phyloP scores from a whole-genome alignment of 1,284 basidiomycete genomes.

The Pholiota adiposa region DNA sequence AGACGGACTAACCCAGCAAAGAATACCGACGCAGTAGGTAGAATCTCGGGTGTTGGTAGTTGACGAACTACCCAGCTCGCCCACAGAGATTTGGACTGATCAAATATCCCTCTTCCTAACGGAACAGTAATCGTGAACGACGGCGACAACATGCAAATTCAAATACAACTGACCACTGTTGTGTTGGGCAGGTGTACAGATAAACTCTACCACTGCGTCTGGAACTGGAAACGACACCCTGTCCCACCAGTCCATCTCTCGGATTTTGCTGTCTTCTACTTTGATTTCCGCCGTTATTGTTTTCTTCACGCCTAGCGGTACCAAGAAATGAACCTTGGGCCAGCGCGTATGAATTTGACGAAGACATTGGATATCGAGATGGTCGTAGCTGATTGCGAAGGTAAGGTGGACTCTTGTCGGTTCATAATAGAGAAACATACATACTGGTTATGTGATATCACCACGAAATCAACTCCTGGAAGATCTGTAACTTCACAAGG shows the following conservation, averaged over 20 bases:
- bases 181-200: constrained; percentile 7
- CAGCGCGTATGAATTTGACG: constrained; percentile 1
- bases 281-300: background rate
- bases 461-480: constrained; percentile 4
- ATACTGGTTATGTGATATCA: constrained; percentile 10
- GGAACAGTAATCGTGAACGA: too few species aligned
- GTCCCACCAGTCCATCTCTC: constrained; percentile 9
- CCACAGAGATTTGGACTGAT: constrained; percentile 7
- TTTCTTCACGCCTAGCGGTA: constrained; percentile 1
- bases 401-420: background rate
- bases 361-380: constrained; percentile 5
- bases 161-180: constrained; percentile 2
- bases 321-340: constrained; percentile 1
- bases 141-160: background rate
- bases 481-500: constrained; percentile 2
- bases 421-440: background rate
- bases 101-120: constrained; percentile 4
- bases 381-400: constrained; percentile 1
- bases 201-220: constrained; percentile 2
- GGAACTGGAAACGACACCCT: background rate
- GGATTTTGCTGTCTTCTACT: constrained; percentile 1
- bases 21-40: constrained; percentile 1
- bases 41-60: background rate
- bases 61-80: constrained; percentile 8
- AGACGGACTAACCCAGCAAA: constrained; percentile 3